These are phyloP conservation scores for Solidago caesia DNA, from an alignment of 129 eudicot species.

Conservation along the genomic window DNA sequence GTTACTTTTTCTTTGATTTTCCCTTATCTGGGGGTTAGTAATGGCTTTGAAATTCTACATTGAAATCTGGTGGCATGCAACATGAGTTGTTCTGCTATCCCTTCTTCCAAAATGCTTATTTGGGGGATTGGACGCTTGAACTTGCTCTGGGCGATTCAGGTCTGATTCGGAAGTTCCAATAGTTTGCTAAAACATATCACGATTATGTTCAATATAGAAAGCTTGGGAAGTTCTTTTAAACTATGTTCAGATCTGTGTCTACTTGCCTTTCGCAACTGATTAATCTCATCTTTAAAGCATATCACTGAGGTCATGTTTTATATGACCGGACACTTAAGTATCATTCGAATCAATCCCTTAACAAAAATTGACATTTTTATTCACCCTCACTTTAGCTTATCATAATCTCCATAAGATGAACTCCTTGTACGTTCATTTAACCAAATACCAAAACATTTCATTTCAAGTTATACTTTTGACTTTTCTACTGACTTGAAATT, in stretches of 20 bases:
- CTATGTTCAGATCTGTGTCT: background rate
- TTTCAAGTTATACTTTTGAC: background rate
- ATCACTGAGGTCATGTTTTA: background rate
- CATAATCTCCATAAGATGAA: background rate
- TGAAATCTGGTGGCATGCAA: background rate
- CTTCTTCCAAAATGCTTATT: background rate
- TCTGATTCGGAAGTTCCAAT: background rate
- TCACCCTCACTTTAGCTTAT: no score
- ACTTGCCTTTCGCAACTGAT: background rate
- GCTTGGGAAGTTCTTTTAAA: background rate
- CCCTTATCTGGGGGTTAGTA: background rate
- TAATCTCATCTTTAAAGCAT: no score
- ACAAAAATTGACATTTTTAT: no score
- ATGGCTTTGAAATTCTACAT: background rate
- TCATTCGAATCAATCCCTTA: no score
- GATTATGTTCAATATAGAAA: no score
- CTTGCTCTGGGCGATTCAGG: background rate
- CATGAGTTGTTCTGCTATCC: background rate
- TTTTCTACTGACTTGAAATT: background rate
- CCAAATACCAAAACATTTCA: no score
- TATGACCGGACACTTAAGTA: background rate
- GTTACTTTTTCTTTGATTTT: background rate
- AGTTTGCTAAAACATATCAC: background rate
- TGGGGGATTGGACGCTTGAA: background rate
- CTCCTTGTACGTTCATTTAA: background rate